These are phyloP conservation scores for Phytophthora foliorum DNA, from an alignment of 352 stramenopile genomes.

Conservation along the genomic window DNA sequence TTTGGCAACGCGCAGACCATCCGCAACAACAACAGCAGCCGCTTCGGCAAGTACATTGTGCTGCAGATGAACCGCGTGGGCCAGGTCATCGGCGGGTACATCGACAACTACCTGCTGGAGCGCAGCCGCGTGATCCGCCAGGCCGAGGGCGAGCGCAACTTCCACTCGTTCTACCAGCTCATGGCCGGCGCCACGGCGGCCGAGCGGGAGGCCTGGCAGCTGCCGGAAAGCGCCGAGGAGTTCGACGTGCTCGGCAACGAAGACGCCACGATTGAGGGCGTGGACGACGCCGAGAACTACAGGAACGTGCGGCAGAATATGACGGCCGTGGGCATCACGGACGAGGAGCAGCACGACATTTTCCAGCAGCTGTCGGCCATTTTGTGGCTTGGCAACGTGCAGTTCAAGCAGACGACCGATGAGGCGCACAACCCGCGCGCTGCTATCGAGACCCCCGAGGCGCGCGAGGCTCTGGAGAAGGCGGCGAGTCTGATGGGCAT, in stretches of 20 bases:
- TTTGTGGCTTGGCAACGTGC: constrained; percentile 88
- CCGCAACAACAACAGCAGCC: constrained; percentile 89
- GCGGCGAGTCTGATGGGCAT: constrained; percentile 75
- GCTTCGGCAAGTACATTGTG: constrained; percentile 91
- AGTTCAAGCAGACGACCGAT: constrained; percentile 78
- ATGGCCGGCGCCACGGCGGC: constrained; percentile 69
- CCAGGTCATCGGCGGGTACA: constrained; percentile 85
- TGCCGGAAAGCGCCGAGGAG: constrained; percentile 53
- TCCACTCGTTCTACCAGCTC: constrained; percentile 95
- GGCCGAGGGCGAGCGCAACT: constrained; percentile 92
- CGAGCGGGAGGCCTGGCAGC: constrained; percentile 65
- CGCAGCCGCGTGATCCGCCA: constrained; percentile 92
- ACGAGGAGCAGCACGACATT: constrained; percentile 77
- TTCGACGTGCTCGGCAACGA: constrained; percentile 80
- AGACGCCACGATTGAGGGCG: constrained; percentile 74
- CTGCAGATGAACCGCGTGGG: constrained; percentile 87
- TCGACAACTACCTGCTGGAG: constrained; percentile 94
- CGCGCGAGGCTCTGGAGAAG: constrained; percentile 62
- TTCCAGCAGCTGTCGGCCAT: constrained; percentile 86
- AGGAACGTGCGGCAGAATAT: constrained; percentile 68
- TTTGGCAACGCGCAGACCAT: constrained; percentile 91
- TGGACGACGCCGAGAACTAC: constrained; percentile 83
- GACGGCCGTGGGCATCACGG: constrained; percentile 73
- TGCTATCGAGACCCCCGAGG: constrained; percentile 67
- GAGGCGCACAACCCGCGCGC: constrained; percentile 80